A percentile compares a stretch with the other conserved stretches of the same genome.
Evolutionary conservation across 2,329 filamentous ascomycete genomes (phyloP).

Genomic region (Fusarium compactum): DNA sequence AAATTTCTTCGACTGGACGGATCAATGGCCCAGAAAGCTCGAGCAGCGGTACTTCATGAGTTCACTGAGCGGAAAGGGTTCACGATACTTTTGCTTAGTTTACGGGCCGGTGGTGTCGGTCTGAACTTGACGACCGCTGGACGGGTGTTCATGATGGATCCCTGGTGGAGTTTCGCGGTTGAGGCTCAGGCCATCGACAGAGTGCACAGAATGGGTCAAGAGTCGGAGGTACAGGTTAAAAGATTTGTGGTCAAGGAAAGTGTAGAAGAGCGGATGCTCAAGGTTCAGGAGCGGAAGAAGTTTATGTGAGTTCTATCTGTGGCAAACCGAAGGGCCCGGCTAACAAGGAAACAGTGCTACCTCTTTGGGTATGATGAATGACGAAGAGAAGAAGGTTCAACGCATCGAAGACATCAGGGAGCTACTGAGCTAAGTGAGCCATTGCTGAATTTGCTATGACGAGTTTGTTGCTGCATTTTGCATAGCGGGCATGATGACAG

Average conservation of each 20-base stretch:
- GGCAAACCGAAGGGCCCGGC: constrained; percentile 15
- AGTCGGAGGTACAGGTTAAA: constrained; percentile 84
- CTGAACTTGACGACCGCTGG: constrained; percentile 91
- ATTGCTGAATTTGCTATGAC: neutral
- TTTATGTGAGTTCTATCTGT: constrained; percentile 76
- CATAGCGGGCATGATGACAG: neutral
- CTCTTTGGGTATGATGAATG: constrained; percentile 91
- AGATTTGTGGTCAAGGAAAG: constrained; percentile 91
- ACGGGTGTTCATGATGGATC: constrained; percentile 98
- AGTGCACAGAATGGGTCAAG: constrained; percentile 96
- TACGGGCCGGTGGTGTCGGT: constrained; percentile 92
- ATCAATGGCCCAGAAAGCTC: constrained; percentile 85
- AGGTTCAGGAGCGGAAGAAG: constrained; percentile 94
- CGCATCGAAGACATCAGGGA: constrained; percentile 95
- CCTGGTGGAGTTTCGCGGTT: constrained; percentile 98
- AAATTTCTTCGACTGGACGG: constrained; percentile 90
- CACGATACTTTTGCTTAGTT: constrained; percentile 81
- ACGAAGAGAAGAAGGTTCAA: constrained; percentile 91
- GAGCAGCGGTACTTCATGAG: constrained; percentile 80
- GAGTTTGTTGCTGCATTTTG: constrained; percentile 5
- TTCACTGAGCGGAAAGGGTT: constrained; percentile 74
- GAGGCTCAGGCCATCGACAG: constrained; percentile 98
- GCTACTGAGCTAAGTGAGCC: constrained; percentile 72
- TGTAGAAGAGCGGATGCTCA: constrained; percentile 95
- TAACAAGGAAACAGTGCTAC: constrained; percentile 73